These are phyloP conservation scores for Solanum lycopersicoides DNA, from an alignment of 257 asterid species.

Conservation along the genomic window DNA sequence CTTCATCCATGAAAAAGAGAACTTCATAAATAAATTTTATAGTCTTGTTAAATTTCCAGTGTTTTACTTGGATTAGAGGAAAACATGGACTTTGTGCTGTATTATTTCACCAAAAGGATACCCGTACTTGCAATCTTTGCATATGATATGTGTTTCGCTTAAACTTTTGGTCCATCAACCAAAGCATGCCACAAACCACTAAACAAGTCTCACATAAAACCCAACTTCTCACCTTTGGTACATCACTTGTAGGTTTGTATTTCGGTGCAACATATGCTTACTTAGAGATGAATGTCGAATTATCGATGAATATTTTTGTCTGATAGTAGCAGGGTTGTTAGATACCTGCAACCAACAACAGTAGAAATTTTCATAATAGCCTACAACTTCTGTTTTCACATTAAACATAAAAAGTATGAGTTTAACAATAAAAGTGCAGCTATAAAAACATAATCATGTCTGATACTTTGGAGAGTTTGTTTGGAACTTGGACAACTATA, in stretches of 20 bases:
- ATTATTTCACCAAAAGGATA: neutral
- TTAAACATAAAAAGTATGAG: neutral
- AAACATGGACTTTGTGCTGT: neutral
- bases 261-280: conserved; percentile 1
- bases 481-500: neutral
- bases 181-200: neutral
- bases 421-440: neutral
- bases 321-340: conserved; percentile 7
- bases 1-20: neutral
- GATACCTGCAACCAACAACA: conserved; percentile 2
- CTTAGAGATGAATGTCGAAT: conserved; percentile 4
- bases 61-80: neutral
- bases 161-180: neutral
- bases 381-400: neutral
- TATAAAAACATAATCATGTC: neutral
- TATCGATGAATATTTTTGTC: neutral
- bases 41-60: neutral
- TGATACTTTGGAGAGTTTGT: neutral
- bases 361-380: neutral
- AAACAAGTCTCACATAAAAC: neutral
- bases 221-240: conserved; percentile 19
- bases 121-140: neutral
- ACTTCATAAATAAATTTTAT: neutral
- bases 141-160: neutral
- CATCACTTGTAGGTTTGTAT: conserved; percentile 7